Base-by-base conservation (phyloP, 2,329 filamentous ascomycete species). In the Spiromastix sp. region DNA sequence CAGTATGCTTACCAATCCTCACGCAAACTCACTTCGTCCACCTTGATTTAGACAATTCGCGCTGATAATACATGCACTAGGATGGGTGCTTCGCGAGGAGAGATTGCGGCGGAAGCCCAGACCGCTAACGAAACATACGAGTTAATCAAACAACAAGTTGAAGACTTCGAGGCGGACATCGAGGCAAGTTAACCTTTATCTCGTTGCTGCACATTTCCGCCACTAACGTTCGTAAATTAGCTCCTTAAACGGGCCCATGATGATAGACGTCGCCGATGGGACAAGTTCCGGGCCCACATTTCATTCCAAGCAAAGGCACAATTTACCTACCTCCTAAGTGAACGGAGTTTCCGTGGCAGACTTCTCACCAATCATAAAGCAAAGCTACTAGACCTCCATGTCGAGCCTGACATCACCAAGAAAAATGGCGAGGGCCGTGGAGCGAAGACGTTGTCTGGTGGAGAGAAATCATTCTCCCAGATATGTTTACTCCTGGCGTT, bases 381-480 rank as follows among this genome's bases (percentile, higher is more conserved):
- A n/a, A 81, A 81, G 47, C 68, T 73, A 37, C 73, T 98, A 24
- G 79, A 87, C 44, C 73, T 98, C 39, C 72, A 81, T 64, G 71
- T 79, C 36, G 74, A 81, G 54, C 77, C 77, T 3, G 77, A 80
- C 46, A 73, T 71, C 31, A 91, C 81, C 15, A 79, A 72, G 46
- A 75, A 71, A 47, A 78, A 72, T 41, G 74, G 73, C 15, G 69
- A 73, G 3, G 86, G 85, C 2, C 76, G 89, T 32, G 82, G 83
- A 50, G 89, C 91, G 16, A 93, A 85, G 61, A 96, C 89, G 0
- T 68, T 98, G 2, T 95, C 87, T 6, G 91, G 91, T 35, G 91
- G 91, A 19, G 91, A 98, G 57, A 98, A 98, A 58, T 96, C 89
- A 0, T 98, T 96, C 57, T 93, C 87, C 3, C 94, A 89, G 3